Conservation (phyloP, 1,139 yeast species). For the Candida pseudoviswanathii region DNA sequence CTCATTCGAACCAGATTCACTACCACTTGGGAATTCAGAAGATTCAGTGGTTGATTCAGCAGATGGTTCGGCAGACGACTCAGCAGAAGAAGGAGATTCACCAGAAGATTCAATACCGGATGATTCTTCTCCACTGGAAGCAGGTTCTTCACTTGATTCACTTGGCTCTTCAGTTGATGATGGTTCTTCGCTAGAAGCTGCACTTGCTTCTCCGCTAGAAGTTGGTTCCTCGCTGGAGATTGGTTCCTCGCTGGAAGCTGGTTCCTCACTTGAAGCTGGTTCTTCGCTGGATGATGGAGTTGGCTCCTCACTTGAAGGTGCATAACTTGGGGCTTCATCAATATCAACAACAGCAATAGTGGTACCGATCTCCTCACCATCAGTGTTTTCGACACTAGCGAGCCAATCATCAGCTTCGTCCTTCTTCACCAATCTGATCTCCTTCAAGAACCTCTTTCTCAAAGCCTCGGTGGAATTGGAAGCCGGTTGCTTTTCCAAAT, state of each 20-base stretch:
- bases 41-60: background rate
- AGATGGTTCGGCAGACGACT: too few species aligned
- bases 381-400: slow-evolving; percentile 25
- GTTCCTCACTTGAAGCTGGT: background rate
- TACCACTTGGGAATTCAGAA: background rate
- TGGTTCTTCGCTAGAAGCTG: too few species aligned
- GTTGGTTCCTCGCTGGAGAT: too few species aligned
- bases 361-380: slow-evolving; percentile 24
- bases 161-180: too few species aligned
- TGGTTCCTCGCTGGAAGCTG: background rate
- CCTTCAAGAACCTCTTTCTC: slow-evolving; percentile 38
- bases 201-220: too few species aligned
- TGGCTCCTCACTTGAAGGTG: slow-evolving; percentile 11
- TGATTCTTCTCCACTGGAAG: background rate
- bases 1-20: background rate
- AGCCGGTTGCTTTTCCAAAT: slow-evolving; percentile 28
- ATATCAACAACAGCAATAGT: slow-evolving; percentile 25
- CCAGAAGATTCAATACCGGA: background rate
- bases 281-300: background rate
- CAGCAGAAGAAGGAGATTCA: too few species aligned
- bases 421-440: slow-evolving; percentile 16
- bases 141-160: too few species aligned
- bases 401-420: slow-evolving; percentile 36
- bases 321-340: background rate
- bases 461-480: slow-evolving; percentile 43